These are phyloP conservation scores for Monosporozyma servazzii DNA, from an alignment of 805 yeast genomes.

Conservation along the genomic window DNA sequence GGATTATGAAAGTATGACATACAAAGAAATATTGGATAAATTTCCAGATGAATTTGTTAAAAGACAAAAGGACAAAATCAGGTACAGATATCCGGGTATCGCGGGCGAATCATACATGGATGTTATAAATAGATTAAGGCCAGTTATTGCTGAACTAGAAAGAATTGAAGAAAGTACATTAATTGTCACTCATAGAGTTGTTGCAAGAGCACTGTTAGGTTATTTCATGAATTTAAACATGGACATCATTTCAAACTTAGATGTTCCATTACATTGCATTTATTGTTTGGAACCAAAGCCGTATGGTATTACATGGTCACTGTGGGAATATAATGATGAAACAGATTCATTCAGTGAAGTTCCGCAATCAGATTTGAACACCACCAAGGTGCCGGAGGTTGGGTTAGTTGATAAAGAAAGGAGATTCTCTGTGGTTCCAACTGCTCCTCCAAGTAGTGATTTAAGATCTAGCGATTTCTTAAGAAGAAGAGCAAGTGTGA, in stretches of 20 bases:
- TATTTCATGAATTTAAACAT: slow-evolving; percentile 78
- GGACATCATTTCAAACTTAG: slow-evolving; percentile 77
- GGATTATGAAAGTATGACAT: slow-evolving; percentile 84
- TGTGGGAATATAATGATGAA: slow-evolving; percentile 77
- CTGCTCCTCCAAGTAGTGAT: slow-evolving; percentile 44
- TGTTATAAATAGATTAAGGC: slow-evolving; percentile 81
- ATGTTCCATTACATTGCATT: slow-evolving; percentile 86
- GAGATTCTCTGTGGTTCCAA: slow-evolving; percentile 66
- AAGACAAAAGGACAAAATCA: slow-evolving; percentile 65
- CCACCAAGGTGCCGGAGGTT: slow-evolving; percentile 53
- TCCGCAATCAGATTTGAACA: slow-evolving; percentile 33
- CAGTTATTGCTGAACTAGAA: slow-evolving; percentile 87
- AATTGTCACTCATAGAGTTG: slow-evolving; percentile 83
- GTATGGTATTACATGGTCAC: slow-evolving; percentile 87
- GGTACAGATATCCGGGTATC: slow-evolving; percentile 90
- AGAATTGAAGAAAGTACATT: slow-evolving; percentile 81
- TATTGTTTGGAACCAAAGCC: slow-evolving; percentile 89
- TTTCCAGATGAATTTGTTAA: slow-evolving; percentile 74
- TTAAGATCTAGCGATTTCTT: slow-evolving; percentile 8
- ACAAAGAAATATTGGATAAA: slow-evolving; percentile 65
- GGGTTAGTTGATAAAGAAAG: slow-evolving; percentile 63
- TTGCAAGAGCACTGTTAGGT: slow-evolving; percentile 76
- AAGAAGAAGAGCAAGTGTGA: slow-evolving; percentile 10
- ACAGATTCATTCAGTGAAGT: slow-evolving; percentile 71
- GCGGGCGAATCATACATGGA: slow-evolving; percentile 96